A percentile compares a stretch with the other conserved stretches of the same genome.
These are phyloP conservation scores for Ocimum tenuiflorum DNA, from an alignment of 257 asterid species.

Conservation along the genomic window DNA sequence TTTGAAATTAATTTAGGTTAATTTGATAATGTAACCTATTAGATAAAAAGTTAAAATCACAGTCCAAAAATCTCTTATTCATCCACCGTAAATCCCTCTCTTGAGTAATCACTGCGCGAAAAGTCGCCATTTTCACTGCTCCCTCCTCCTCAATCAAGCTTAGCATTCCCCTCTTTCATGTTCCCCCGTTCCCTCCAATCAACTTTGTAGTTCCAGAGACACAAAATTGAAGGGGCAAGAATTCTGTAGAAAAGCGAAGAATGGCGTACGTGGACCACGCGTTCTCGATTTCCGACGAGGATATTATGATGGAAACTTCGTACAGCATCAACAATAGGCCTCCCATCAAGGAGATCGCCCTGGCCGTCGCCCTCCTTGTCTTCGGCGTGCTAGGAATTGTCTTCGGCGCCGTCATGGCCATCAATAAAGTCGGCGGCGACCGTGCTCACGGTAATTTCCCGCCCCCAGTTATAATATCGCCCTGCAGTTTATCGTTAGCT, in stretches of 20 bases:
- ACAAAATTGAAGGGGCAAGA: background rate
- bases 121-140: constrained; percentile 4
- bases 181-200: background rate
- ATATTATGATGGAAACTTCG: constrained; percentile 80
- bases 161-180: background rate
- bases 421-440: constrained; percentile 83
- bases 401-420: constrained; percentile 73
- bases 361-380: constrained; percentile 78
- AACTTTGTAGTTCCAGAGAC: background rate
- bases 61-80: background rate
- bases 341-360: constrained; percentile 93
- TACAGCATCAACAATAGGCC: constrained; percentile 68
- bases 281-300: constrained; percentile 95
- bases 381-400: constrained; percentile 73
- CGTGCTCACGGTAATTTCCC: constrained; percentile 68
- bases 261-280: constrained; percentile 99
- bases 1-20: too few species aligned
- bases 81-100: background rate
- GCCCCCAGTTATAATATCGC: background rate
- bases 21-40: too few species aligned
- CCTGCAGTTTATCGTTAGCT: background rate
- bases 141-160: constrained; percentile 17
- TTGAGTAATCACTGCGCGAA: constrained; percentile 4
- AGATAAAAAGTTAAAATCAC: background rate
- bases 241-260: background rate